A percentile compares a stretch with the other conserved stretches of the same genome.
Conservation (phyloP, 805 yeast genomes). For the Ogataea naganishii region DNA sequence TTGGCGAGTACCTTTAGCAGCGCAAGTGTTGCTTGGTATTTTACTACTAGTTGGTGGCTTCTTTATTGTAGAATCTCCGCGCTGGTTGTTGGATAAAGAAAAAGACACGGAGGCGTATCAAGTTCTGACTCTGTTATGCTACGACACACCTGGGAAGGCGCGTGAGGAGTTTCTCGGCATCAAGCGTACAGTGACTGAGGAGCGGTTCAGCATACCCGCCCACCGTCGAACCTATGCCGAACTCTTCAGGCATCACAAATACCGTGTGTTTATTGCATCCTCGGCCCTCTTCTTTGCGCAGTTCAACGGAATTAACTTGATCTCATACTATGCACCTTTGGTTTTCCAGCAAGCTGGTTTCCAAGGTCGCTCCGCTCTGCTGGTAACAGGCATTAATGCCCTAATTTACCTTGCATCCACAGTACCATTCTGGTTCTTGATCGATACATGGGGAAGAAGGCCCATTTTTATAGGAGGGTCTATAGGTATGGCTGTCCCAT, state of each 20-base stretch:
- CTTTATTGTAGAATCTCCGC: conserved; percentile 76
- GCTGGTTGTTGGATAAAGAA: conserved; percentile 78
- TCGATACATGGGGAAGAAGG: conserved; percentile 80
- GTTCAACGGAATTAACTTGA: conserved; percentile 81
- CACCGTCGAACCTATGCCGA: conserved; percentile 32
- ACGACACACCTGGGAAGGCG: conserved; percentile 16
- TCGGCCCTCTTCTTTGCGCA: conserved; percentile 85
- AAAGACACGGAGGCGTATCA: conserved; percentile 45
- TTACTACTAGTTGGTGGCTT: conserved; percentile 63
- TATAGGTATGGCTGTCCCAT: conserved; percentile 60
- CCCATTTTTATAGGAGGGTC: conserved; percentile 71
- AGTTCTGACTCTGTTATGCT: conserved; percentile 26
- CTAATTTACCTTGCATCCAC: conserved; percentile 54
- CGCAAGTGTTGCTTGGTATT: conserved; percentile 66
- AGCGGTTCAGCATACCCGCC: conserved; percentile 29
- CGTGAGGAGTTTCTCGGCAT: conserved; percentile 37
- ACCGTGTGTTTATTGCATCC: conserved; percentile 69
- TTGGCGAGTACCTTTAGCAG: conserved; percentile 73
- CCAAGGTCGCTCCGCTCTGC: conserved; percentile 71
- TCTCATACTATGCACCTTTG: conserved; percentile 84
- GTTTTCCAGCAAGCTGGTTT: conserved; percentile 91
- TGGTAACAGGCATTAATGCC: conserved; percentile 78
- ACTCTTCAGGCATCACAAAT: conserved; percentile 29
- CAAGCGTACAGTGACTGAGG: conserved; percentile 31
- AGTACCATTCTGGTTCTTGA: conserved; percentile 82